phyloP scores from a whole-genome alignment of 805 yeast genomes.

The Debaryomyces prosopidis region DNA sequence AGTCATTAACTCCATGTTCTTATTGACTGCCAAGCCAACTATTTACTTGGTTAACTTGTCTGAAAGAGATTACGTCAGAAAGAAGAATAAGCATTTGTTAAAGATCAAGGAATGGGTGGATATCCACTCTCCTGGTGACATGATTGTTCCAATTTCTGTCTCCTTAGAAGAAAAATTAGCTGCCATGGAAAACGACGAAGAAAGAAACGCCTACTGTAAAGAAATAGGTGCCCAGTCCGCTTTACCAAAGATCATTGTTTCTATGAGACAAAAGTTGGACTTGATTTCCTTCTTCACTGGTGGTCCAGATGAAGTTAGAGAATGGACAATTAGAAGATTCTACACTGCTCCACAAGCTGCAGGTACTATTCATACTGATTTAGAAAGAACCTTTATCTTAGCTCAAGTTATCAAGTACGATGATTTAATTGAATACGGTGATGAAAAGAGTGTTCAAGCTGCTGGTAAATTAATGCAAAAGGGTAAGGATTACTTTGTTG shows the following conservation, averaged over 20 bases:
- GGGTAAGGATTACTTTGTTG: conserved; percentile 94
- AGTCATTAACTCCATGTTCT: conserved; percentile 77
- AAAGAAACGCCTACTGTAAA: conserved; percentile 75
- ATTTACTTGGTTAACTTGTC: conserved; percentile 89
- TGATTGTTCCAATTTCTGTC: conserved; percentile 91
- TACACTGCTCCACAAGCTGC: conserved; percentile 98
- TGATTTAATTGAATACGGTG: conserved; percentile 70
- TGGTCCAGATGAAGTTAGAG: conserved; percentile 95
- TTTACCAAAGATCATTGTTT: conserved; percentile 78
- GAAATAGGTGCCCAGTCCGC: conserved; percentile 73
- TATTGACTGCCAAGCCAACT: conserved; percentile 94
- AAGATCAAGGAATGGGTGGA: conserved; percentile 91
- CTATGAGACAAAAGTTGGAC: conserved; percentile 84
- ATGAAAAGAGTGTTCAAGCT: conserved; percentile 79
- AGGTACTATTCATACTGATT: conserved; percentile 73
- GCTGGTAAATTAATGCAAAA: conserved; percentile 87
- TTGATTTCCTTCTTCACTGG: conserved; percentile 94
- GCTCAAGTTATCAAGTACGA: conserved; percentile 88
- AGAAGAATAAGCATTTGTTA: conserved; percentile 82
- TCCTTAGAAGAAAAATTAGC: conserved; percentile 90
- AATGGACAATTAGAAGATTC: conserved; percentile 94
- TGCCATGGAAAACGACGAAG: conserved; percentile 80
- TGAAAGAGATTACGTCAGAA: conserved; percentile 83
- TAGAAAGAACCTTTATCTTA: conserved; percentile 75
- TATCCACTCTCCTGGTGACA: conserved; percentile 76